Evolutionary conservation across 331 rosid species (phyloP).

Genomic region (Rhamnella rubrinervis): DNA sequence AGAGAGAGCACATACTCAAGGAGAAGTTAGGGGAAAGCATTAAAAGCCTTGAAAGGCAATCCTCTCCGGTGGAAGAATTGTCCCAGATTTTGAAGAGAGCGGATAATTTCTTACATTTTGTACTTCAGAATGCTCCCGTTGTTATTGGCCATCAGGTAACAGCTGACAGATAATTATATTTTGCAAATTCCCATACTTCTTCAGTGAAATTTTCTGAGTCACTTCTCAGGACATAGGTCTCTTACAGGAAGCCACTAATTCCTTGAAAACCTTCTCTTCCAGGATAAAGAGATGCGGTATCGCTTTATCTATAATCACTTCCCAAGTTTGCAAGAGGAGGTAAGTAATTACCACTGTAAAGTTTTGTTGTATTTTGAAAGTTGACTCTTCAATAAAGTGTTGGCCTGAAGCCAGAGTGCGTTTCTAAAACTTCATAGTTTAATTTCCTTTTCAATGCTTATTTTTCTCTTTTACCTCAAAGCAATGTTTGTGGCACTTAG

Average conservation of each 20-base stretch:
- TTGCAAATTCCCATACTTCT: background rate
- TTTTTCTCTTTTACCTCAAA: background rate
- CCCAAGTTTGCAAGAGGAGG: conserved; percentile 96
- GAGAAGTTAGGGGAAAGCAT: conserved; percentile 78
- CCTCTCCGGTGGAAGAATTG: conserved; percentile 88
- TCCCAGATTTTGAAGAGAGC: conserved; percentile 96
- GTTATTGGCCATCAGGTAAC: conserved; percentile 98
- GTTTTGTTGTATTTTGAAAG: background rate
- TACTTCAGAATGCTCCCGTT: conserved; percentile 98
- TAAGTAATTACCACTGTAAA: conserved; percentile 39
- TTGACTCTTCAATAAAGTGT: background rate
- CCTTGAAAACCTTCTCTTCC: conserved; percentile 21
- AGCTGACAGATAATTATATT: conserved; percentile 21
- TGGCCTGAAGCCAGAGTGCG: background rate
- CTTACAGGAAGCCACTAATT: conserved; percentile 15
- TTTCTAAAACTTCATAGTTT: background rate
- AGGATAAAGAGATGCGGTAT: conserved; percentile 93
- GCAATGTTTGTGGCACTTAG: background rate
- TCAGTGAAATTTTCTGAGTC: background rate
- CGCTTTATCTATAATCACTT: conserved; percentile 98
- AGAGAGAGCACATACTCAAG: conserved; percentile 64
- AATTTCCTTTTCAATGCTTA: background rate
- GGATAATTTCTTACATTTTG: conserved; percentile 94
- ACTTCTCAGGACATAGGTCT: too few relatives aligned
- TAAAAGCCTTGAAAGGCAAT: conserved; percentile 61